These are phyloP conservation scores for Thyridium curvatum DNA, from an alignment of 2,329 filamentous ascomycete genomes.

Conservation along the genomic window DNA sequence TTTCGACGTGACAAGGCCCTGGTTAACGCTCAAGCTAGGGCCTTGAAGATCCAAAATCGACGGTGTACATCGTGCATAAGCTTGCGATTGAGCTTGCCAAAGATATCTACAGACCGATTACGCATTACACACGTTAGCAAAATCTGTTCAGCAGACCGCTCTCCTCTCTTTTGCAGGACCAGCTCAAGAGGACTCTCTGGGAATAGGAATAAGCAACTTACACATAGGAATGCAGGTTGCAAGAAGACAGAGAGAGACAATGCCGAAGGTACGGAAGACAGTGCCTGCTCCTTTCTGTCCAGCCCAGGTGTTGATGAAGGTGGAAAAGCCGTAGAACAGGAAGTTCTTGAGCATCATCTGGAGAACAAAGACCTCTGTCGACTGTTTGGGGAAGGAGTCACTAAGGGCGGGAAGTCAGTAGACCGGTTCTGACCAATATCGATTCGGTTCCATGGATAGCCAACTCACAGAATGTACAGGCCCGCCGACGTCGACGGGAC, in stretches of 20 bases:
- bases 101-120: neutral
- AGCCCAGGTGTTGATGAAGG: conserved; percentile 22
- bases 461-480: conserved; percentile 22
- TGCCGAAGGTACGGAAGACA: conserved; percentile 20
- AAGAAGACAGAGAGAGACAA: conserved; percentile 18
- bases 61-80: conserved; percentile 2
- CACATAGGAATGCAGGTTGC: conserved; percentile 24
- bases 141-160: too few relatives aligned
- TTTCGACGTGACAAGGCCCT: too few relatives aligned
- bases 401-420: conserved; percentile 6
- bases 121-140: neutral
- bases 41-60: conserved; percentile 2
- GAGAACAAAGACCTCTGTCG: conserved; percentile 23
- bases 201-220: conserved; percentile 15
- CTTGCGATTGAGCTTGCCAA: conserved; percentile 2
- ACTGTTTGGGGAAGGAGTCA: conserved; percentile 19
- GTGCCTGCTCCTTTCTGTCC: conserved; percentile 15
- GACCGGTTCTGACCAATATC: too few relatives aligned
- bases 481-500: conserved; percentile 14
- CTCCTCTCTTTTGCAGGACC: too few relatives aligned
- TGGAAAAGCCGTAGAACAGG: conserved; percentile 23
- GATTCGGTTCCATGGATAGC: too few relatives aligned
- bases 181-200: too few relatives aligned
- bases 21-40: neutral
- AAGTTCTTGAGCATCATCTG: conserved; percentile 28